Evolutionary conservation across 306 rosid species (phyloP), one percentile per base, ranked within the genome.

Genomic region (Medicago ruthenica): DNA sequence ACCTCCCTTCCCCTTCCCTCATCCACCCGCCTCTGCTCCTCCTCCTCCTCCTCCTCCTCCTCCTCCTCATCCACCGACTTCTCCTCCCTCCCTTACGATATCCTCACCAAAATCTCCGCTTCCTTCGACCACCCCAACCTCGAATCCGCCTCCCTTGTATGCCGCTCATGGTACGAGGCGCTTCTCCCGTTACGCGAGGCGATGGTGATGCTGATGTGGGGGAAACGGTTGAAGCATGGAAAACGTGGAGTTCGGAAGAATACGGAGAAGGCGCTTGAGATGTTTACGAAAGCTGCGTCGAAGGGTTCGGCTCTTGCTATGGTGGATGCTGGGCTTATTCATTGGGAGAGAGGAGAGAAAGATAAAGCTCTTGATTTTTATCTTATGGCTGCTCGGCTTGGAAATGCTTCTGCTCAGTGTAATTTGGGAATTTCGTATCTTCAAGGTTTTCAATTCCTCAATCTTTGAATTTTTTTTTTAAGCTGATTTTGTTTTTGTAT

Each of bases 291-390:
- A 78, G 98, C 88, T 11, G 96, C 88, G 15, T 84, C 83, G 58
- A 89, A 79, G 10, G 98, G 97, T 11, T 92, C 96, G 0, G 76
- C 97, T 1, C 67, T 87, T 63, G 96, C 92, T 3, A 92, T 92
- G 97, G 98, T 95, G 40, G 97, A 92, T 59, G 98, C 97, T 6
- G 97, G 98, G 4, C 86, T 95, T 1, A 75, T 95, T 45, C 82
- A 82, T 34, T 92, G 97, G 96, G 97, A 94, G 86, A 80, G 61
- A 48, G 97, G 96, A 0, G 76, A 82, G 40, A 86, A 70, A 79
- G 73, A 66, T 2, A 73, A 80, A 55, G 97, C 97, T 10, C 8
- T 90, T n/a, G 76, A 78, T 34, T 67, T 90, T 68, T 95, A 87
- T 76, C 86, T 42, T 6, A 82, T 68, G 41, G 96, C 96, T 22